Evolutionary conservation across 768 basidiomycete species (phyloP).

Genomic region (Mycena vulgaris): DNA sequence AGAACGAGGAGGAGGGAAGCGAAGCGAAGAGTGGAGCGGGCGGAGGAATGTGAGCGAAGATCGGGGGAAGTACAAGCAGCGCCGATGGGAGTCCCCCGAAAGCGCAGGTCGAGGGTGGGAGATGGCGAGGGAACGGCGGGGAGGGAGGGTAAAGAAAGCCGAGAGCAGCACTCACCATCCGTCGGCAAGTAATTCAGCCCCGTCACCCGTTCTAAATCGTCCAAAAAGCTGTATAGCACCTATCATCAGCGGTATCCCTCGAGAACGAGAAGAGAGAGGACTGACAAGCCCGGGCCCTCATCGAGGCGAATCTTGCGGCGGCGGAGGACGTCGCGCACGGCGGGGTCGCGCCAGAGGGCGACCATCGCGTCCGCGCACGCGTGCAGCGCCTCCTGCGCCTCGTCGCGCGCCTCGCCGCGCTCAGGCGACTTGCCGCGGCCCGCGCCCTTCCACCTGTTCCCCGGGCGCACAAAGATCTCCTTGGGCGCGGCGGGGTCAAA

Average conservation of each 20-base stretch:
- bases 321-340: conserved; percentile 68
- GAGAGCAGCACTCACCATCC: conserved; percentile 64
- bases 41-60: too few relatives aligned
- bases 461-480: conserved; percentile 77
- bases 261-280: conserved; percentile 32
- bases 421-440: conserved; percentile 42
- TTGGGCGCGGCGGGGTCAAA: neutral
- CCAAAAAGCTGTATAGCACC: conserved; percentile 69
- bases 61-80: too few relatives aligned
- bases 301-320: conserved; percentile 75
- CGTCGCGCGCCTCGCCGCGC: neutral
- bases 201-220: conserved; percentile 78
- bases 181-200: conserved; percentile 75
- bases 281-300: conserved; percentile 84
- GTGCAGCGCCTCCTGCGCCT: conserved; percentile 55
- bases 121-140: too few relatives aligned
- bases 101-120: too few relatives aligned
- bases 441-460: conserved; percentile 76
- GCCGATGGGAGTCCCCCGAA: too few relatives aligned
- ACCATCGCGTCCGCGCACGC: conserved; percentile 77
- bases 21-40: too few relatives aligned
- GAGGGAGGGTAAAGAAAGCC: neutral
- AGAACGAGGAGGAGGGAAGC: too few relatives aligned
- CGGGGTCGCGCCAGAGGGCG: conserved; percentile 75
- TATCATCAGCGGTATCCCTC: conserved; percentile 10